Base-by-base conservation (phyloP, 345 rosid species). In the Eucalyptus erythrocorys region DNA sequence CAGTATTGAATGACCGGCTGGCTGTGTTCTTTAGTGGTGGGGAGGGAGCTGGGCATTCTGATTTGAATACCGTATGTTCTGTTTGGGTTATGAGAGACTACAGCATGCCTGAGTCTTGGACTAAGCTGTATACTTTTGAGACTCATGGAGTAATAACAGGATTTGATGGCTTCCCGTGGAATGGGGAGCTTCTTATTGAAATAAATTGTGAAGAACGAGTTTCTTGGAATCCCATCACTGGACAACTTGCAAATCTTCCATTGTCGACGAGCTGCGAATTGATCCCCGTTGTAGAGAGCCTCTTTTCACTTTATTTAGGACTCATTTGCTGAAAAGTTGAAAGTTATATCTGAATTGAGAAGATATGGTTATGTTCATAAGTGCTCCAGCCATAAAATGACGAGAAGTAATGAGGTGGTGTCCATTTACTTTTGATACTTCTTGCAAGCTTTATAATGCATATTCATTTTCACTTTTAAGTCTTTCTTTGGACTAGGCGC, bases 241-340 rank as follows among this genome's bases (percentile, higher is more conserved):
- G 40, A 66, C 40, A 7, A n/a, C 7, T 64, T 16, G 10, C 76
- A 6, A n/a, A 66, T 66, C 11, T 66, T 32, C 13, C 22, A 34
- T 32, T 68, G 10, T 4, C 13, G 0, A 32, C 0, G 10, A 7
- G 10, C 37, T 15, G 42, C 1, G 42, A 32, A 13, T 32, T 68
- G 80, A 22, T 68, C 80, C 9, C 42, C 11, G 3, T 68, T 17
- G 2, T 68, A 16, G 80, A 68, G 80, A 68, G 80, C 80, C 12
- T n/a, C 22, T 17, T 32, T 66, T 66, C 5, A 14, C 24, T 32
- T 66, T 66, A 32, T 42, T 32, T 32, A 32, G 10, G 24, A 32
- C 42, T 66, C 79, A 19, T 19, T 51, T 51, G 57, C 57, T 6
- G 9, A 64, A 64, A 14, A 14, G 17, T 55, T 64, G 34, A 64